Evolutionary conservation across 2,329 filamentous ascomycete genomes (phyloP).

Genomic region (Scopulariopsis brevicaulis): DNA sequence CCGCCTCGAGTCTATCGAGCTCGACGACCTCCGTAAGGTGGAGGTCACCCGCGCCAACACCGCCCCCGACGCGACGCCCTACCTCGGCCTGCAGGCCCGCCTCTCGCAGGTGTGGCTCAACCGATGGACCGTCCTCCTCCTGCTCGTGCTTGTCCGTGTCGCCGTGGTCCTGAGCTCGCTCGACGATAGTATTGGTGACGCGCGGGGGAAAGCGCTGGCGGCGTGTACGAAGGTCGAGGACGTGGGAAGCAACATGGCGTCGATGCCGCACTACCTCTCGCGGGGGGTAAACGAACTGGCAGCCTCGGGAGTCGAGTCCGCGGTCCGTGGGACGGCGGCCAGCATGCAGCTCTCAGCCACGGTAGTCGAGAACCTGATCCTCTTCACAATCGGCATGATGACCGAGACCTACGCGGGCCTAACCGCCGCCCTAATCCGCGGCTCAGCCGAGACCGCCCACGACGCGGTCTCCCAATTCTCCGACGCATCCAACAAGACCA

Average conservation of each 20-base stretch:
- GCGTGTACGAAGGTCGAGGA: conserved; percentile 90
- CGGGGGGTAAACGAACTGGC: conserved; percentile 79
- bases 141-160: conserved; percentile 74
- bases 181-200: conserved; percentile 61
- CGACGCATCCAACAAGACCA: conserved; percentile 33
- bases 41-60: conserved; percentile 35
- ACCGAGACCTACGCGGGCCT: conserved; percentile 85
- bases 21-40: conserved; percentile 17
- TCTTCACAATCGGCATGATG: conserved; percentile 88
- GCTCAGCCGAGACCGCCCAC: conserved; percentile 59
- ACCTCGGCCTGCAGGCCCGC: conserved; percentile 78
- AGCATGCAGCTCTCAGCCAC: conserved; percentile 68
- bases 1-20: conserved; percentile 22
- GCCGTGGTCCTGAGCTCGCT: conserved; percentile 66
- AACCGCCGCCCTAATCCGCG: conserved; percentile 71
- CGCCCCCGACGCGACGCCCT: conserved; percentile 68
- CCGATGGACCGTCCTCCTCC: conserved; percentile 83
- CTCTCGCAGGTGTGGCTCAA: conserved; percentile 97
- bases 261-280: conserved; percentile 93
- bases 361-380: conserved; percentile 73
- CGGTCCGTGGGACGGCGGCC: conserved; percentile 68
- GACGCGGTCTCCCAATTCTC: conserved; percentile 41
- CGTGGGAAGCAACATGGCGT: conserved; percentile 89
- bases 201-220: conserved; percentile 70
- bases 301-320: conserved; percentile 66